Evolutionary conservation across 2,329 filamentous ascomycete genomes (phyloP), one percentile per base, ranked within the genome.

Genomic region (Aspergillus sp.): DNA sequence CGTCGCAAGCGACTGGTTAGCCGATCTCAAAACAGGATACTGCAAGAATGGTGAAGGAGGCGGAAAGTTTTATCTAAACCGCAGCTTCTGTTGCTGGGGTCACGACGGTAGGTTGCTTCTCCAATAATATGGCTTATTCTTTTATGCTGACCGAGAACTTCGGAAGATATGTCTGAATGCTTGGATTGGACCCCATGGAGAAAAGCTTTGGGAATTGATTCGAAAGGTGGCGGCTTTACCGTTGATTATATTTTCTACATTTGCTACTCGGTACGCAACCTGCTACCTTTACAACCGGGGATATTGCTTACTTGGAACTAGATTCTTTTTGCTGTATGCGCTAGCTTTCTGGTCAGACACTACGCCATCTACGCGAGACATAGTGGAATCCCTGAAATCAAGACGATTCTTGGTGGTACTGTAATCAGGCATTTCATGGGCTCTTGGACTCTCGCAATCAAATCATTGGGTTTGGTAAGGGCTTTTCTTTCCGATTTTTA

Each of bases 321-420:
- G 85, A 75, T 91, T 7, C 58, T 85, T 5, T 91, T 94, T 61
- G 90, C 91, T 28, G 75, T 81, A 34, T 80, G 78, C 48, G 88
- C 93, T 7, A 87, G 85, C 45, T 63, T 90, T 45, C 72, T 97
- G 45, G 90, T 97, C 9, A 81, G 85, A 57, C 81, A 85, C 57
- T 97, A 90, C 67, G 88, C 88, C 27, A 75, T 86, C 4, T 88
- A 95, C 68, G 91, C 91, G 42, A 91, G 86, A 64, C 91, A 97
- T 62, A 95, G 88, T 64, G 91, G 91, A 69, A 96, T 98, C 57
- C 89, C 91, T 4, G 91, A 98, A 73, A 94, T 98, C 70, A 98
- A 98, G 74, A 96, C 90, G 2, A 81, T 98, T 6, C 73, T 98
- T 45, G 91, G 91, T 36, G 91, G 91, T 4, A 96, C 96, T 65